phyloP scores from a whole-genome alignment of 345 rosid species.

The Excoecaria agallocha region DNA sequence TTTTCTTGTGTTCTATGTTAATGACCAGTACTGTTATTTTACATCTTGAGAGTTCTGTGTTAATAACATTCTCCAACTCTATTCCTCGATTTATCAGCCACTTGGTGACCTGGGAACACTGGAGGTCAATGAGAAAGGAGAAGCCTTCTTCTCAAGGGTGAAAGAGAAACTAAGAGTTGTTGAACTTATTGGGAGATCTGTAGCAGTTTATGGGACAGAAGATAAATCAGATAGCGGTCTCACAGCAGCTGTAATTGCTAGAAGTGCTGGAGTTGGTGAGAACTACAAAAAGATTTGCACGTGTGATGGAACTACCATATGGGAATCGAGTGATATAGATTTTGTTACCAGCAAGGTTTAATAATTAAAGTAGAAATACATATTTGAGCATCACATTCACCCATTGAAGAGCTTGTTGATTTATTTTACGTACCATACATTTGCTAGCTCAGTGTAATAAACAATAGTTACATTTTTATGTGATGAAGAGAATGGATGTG shows the following conservation, averaged over 20 bases:
- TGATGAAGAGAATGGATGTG: too few species aligned
- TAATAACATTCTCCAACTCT: constrained; percentile 5
- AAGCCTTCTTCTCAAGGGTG: constrained; percentile 58
- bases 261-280: constrained; percentile 96
- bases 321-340: constrained; percentile 78
- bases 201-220: constrained; percentile 58
- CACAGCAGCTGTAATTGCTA: constrained; percentile 80
- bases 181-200: constrained; percentile 78
- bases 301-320: constrained; percentile 87
- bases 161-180: constrained; percentile 66
- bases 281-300: constrained; percentile 87
- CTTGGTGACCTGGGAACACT: constrained; percentile 99
- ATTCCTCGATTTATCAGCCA: constrained; percentile 40
- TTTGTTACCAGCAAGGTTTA: constrained; percentile 59
- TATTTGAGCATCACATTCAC: not conserved
- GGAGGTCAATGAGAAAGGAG: constrained; percentile 59
- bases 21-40: not conserved
- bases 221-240: constrained; percentile 66
- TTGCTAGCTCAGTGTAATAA: not conserved
- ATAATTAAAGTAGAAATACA: not conserved
- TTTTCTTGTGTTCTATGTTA: not conserved
- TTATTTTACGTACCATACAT: not conserved
- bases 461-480: not conserved
- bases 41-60: not conserved
- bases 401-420: not conserved